phyloP scores from a whole-genome alignment of 129 eudicot genomes.

The Centaurea solstitialis region DNA sequence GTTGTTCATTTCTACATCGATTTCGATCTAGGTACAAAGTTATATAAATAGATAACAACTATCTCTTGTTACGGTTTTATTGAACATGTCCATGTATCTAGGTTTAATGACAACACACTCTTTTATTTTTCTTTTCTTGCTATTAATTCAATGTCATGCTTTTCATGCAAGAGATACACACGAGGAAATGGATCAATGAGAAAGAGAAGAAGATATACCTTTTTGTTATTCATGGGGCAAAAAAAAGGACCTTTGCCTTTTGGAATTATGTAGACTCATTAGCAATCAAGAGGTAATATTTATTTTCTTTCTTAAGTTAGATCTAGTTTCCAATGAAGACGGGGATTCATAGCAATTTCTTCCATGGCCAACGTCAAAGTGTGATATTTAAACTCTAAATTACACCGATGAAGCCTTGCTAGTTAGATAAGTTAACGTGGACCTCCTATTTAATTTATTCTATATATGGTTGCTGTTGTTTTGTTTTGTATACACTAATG shows the following conservation, averaged over 20 bases:
- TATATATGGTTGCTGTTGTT: no score
- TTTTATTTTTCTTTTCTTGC: neutral
- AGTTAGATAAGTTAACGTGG: neutral
- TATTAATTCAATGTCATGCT: neutral
- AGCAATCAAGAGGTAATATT: slow-evolving; percentile 14
- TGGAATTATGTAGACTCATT: slow-evolving; percentile 1
- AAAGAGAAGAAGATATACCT: neutral
- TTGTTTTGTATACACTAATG: no score
- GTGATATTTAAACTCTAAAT: neutral
- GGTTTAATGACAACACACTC: neutral
- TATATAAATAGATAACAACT: no score
- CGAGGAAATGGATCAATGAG: neutral
- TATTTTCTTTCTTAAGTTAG: neutral
- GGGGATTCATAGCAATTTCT: no score
- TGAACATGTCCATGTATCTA: neutral
- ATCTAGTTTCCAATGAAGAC: no score
- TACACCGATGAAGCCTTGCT: neutral
- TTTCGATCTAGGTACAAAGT: no score
- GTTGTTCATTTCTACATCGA: no score
- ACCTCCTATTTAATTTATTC: no score
- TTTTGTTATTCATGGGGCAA: neutral
- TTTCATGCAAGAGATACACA: neutral
- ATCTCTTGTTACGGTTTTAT: no score
- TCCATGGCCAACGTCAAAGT: neutral
- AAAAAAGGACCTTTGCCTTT: neutral